Base-by-base conservation (phyloP, 768 basidiomycete species). In the Lactarius pseudohatsudake region DNA sequence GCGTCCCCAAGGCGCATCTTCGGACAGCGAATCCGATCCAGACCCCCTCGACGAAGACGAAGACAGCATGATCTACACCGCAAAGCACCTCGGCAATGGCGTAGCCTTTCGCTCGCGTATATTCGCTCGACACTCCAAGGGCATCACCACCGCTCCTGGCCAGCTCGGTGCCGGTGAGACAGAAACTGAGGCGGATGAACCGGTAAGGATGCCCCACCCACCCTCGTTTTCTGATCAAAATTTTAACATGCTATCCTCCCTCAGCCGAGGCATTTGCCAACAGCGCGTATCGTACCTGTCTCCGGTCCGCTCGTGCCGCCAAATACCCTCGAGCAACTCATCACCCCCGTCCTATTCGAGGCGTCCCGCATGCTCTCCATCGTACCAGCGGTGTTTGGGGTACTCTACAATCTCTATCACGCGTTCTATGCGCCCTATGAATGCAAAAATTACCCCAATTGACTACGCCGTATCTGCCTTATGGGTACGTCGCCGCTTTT, bases 161-260 rank as follows among this genome's bases (percentile, higher is more conserved):
- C 78, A 79, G 62, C 72, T 78, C 47, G 86, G 89, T 67, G 88
- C 87, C 32, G 88, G 88, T 8, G 90, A 91, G 76, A 91, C 90
- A 0, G 90, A 92, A 73, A 91, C 90, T 0, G 90, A 92, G 73
- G 80, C 84, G 15, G 90, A 91, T 71, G 90, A 91, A 72, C 86
- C 86, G 41, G 90, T 91, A 73, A 78, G 89, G 67, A 26, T n/a
- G 11, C n/a, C 34, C 38, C 28, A 1, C 40, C 22, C 18, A 5
- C 11, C 26, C 41, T 13, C 59, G 16, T 59, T 64, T 47, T 13
- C n/a, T 28, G n/a, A 56, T 59, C 57, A 20, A 47, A 36, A 38
- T 62, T 59, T 65, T 34, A 62, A 59, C 59, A 26, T 32, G 6
- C 22, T 57, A 28, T 61, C 56, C 57, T 64, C 30, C 50, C 15